phyloP scores from a whole-genome alignment of 2,329 filamentous ascomycete genomes.

The Arthrinium puccinioides region DNA sequence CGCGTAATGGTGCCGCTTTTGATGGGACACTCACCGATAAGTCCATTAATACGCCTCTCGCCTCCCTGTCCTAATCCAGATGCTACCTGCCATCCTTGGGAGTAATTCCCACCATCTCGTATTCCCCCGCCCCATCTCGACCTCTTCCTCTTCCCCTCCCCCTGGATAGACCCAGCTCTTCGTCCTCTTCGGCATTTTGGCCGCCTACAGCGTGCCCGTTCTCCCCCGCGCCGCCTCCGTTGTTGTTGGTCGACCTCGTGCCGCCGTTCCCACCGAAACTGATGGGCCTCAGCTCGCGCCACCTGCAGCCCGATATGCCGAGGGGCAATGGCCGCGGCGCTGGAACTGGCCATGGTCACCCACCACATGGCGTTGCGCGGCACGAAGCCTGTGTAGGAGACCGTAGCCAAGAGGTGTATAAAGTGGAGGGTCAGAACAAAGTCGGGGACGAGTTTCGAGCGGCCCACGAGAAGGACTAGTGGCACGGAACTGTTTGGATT shows the following conservation, averaged over 20 bases:
- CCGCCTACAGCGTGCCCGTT: constrained; percentile 10
- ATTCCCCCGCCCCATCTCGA: constrained; percentile 49
- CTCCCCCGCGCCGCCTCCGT: constrained; percentile 25
- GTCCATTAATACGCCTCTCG: too few species aligned
- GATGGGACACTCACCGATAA: too few species aligned
- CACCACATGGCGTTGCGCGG: constrained; percentile 85
- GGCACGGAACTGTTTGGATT: constrained; percentile 62
- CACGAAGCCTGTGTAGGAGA: constrained; percentile 68
- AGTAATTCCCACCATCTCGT: constrained; percentile 63
- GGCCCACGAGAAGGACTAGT: constrained; percentile 74
- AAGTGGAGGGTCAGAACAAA: constrained; percentile 87
- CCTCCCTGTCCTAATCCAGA: too few species aligned
- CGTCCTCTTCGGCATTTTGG: constrained; percentile 23
- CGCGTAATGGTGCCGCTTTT: too few species aligned
- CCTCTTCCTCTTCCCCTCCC: constrained; percentile 45
- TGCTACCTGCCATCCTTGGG: too few species aligned
- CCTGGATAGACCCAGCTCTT: constrained; percentile 42
- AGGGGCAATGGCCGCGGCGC: constrained; percentile 44
- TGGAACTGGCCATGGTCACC: constrained; percentile 47
- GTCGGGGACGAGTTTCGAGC: constrained; percentile 90
- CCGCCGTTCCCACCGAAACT: constrained; percentile 63
- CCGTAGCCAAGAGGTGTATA: constrained; percentile 71
- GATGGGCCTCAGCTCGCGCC: constrained; percentile 82
- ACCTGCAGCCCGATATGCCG: constrained; percentile 86
- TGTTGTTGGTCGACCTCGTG: constrained; percentile 13